phyloP scores from a whole-genome alignment of 2,329 filamentous ascomycete genomes.

The Fusarium lateritium region DNA sequence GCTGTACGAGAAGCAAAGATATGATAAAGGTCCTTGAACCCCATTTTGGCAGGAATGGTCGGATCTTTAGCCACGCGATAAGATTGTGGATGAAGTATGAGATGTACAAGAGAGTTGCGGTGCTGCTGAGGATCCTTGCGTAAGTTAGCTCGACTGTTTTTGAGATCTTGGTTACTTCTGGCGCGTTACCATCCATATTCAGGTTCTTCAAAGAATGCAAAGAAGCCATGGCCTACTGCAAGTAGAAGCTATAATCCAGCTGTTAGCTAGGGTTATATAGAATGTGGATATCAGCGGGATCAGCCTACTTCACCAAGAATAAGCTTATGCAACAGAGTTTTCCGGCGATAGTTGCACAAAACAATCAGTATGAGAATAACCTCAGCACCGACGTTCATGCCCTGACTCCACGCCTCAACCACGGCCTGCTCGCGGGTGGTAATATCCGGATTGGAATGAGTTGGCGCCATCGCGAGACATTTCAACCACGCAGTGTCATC shows the following conservation, averaged over 20 bases:
- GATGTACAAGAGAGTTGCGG: conserved; percentile 26
- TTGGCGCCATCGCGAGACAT: conserved; percentile 29
- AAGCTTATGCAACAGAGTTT: conserved; percentile 32
- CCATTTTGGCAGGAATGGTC: conserved; percentile 27
- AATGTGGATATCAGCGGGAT: background rate
- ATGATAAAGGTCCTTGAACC: conserved; percentile 27
- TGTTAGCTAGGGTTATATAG: background rate
- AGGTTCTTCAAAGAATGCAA: conserved; percentile 29
- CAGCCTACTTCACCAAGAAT: conserved; percentile 29
- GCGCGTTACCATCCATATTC: conserved; percentile 29
- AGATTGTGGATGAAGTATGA: conserved; percentile 34
- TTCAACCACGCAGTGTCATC: background rate
- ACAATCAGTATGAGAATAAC: conserved; percentile 22
- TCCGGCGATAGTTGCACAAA: conserved; percentile 31
- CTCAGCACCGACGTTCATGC: conserved; percentile 26
- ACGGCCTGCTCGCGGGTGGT: conserved; percentile 32
- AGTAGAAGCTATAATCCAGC: conserved; percentile 10
- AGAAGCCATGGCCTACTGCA: conserved; percentile 32
- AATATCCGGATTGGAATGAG: conserved; percentile 18
- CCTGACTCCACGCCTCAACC: conserved; percentile 36
- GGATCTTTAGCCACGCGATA: conserved; percentile 35
- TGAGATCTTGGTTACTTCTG: fast-evolving
- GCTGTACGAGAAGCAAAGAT: conserved; percentile 19
- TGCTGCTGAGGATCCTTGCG: conserved; percentile 26
- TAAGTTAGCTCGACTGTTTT: background rate